Evolutionary conservation across 2,329 filamentous ascomycete species (phyloP), one percentile per base, ranked within the genome.

Genomic region (Alternaria gansuensis): DNA sequence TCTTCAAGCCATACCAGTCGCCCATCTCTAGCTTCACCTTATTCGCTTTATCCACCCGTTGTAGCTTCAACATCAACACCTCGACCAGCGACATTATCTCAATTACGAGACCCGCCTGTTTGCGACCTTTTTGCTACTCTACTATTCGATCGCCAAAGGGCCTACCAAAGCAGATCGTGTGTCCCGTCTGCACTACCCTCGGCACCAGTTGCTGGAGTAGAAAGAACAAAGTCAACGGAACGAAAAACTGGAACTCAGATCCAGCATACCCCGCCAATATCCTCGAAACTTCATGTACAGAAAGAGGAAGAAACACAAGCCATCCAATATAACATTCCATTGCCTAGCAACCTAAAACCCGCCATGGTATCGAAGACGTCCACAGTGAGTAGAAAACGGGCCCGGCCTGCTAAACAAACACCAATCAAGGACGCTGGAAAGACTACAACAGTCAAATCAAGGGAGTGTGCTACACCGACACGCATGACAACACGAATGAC

Each of bases 131-230:
- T 69, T 8, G 33, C 51, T 31, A 51, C 39, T 9, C 49, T 63
- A 3, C 48, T 66, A 3, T 58, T 59, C 28, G 14, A 63, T 58
- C 61, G 60, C 7, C 50, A 55, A 21, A 6, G n/a, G 10, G 61
- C 51, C 3, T 64, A 64, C 23, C 45, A 36, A 23, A 28, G 13
- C n/a, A 11, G 29, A 17, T 36, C 46, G 28, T 34, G 29, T 28
- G 7, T 33, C 23, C 14, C 33, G 14, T 14, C 43, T 14, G 14
- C 46, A 43, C 33, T 14, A 3, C 29, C 4, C 9, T 3, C 40
- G 17, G 13, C n/a, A 41, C 43, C 9, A 5, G 21, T 34, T 31
- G 23, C 31, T 4, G 29, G 3, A 34, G 17, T 17, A 36, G 29
- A 29, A 29, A 7, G 29, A 10, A 31, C 4, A 0, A 21, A 7